A percentile compares a stretch with the other conserved stretches of the same genome.
These are phyloP conservation scores for Panicum virgatum DNA, from an alignment of 202 grass and related monocot genomes.

Conservation along the genomic window DNA sequence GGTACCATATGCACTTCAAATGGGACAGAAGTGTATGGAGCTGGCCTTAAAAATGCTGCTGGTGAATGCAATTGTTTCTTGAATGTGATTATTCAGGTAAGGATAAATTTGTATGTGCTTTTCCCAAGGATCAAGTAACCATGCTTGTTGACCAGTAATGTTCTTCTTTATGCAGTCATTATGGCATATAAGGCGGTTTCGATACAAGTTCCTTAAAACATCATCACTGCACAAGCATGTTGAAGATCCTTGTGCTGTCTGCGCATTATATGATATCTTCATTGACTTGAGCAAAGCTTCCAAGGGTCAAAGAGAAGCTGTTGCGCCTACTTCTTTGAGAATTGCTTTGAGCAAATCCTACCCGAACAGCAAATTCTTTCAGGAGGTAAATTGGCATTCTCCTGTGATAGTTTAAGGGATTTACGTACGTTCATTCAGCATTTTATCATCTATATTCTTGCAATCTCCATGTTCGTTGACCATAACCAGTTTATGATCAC, in stretches of 20 bases:
- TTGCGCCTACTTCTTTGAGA: constrained; percentile 90
- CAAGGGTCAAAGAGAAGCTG: constrained; percentile 64
- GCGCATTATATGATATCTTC: constrained; percentile 89
- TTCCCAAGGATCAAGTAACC: constrained; percentile 20
- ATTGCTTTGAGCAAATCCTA: constrained; percentile 96
- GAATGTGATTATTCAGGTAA: constrained; percentile 99
- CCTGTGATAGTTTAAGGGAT: constrained; percentile 4
- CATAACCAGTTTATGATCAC: constrained; percentile 20
- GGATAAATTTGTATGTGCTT: constrained; percentile 17
- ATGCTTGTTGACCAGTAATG: constrained; percentile 23
- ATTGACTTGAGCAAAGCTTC: constrained; percentile 79
- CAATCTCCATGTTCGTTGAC: constrained; percentile 8
- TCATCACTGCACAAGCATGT: constrained; percentile 77
- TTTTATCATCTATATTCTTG: constrained; percentile 2
- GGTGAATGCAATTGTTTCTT: constrained; percentile 99
- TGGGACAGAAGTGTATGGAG: constrained; percentile 59
- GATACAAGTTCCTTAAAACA: constrained; percentile 80
- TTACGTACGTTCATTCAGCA: constrained; percentile 9
- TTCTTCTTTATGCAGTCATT: constrained; percentile 66
- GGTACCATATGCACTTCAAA: constrained; percentile 47
- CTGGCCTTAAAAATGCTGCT: constrained; percentile 93
- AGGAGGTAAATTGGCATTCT: constrained; percentile 67
- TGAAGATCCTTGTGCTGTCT: constrained; percentile 94
- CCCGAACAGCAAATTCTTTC: constrained; percentile 96
- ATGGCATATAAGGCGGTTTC: constrained; percentile 89